Evolutionary conservation across 2,329 filamentous ascomycete species (phyloP).

Genomic region (Fusarium albidum): DNA sequence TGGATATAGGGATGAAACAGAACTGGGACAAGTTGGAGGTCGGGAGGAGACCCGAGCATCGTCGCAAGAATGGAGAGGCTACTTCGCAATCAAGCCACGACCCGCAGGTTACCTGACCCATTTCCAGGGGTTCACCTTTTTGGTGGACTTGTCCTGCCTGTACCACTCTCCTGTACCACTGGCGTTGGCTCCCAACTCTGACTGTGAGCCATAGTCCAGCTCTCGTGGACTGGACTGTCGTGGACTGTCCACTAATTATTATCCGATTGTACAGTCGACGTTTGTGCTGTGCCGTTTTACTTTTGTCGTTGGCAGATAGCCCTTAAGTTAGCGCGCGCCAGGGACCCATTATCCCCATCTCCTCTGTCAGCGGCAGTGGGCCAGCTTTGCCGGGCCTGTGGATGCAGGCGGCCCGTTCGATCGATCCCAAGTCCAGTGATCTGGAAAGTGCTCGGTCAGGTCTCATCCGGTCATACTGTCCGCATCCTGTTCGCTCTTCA

Average conservation of each 20-base stretch:
- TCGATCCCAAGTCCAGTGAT: conserved; percentile 26
- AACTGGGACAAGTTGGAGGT: conserved; percentile 3
- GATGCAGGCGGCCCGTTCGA: conserved; percentile 29
- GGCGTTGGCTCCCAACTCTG: background rate
- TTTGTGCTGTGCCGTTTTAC: conserved; percentile 7
- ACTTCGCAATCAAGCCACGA: conserved; percentile 11
- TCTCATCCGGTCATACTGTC: background rate
- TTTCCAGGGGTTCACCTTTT: background rate
- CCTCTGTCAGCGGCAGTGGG: conserved; percentile 18
- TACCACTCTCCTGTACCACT: too few species aligned
- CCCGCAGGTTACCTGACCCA: conserved; percentile 3
- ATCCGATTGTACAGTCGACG: background rate
- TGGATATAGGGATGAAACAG: conserved; percentile 14
- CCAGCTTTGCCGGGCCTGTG: conserved; percentile 17
- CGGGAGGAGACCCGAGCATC: background rate
- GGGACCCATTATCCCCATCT: conserved; percentile 10
- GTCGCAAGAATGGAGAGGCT: conserved; percentile 1
- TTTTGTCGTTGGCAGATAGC: conserved; percentile 2
- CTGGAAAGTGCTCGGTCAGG: conserved; percentile 14
- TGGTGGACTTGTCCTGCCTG: background rate
- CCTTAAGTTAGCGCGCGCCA: conserved; percentile 16
- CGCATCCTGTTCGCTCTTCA: background rate
- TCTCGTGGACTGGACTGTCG: background rate
- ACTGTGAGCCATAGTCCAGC: background rate
- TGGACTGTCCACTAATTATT: conserved; percentile 1